phyloP scores from a whole-genome alignment of 768 basidiomycete genomes.

The Filobasidium wieringae region DNA sequence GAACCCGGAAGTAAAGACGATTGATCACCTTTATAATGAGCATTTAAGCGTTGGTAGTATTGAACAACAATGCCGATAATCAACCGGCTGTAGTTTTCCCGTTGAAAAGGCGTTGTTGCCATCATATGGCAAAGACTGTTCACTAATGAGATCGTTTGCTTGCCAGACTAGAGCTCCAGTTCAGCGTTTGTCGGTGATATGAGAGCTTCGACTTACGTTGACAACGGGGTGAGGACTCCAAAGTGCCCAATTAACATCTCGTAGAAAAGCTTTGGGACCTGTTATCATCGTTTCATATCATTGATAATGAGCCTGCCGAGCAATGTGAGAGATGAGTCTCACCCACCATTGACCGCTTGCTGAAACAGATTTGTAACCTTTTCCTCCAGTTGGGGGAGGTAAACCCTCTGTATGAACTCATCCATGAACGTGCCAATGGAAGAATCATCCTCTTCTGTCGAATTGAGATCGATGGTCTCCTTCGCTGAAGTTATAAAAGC shows the following conservation, averaged over 20 bases:
- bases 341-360: conserved; percentile 54
- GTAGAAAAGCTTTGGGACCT: conserved; percentile 79
- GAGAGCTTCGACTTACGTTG: conserved; percentile 58
- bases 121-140: conserved; percentile 89
- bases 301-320: neutral
- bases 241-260: conserved; percentile 56
- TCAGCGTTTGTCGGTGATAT: too few species aligned
- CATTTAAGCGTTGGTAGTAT: conserved; percentile 87
- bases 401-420: conserved; percentile 83
- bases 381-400: conserved; percentile 88
- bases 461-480: conserved; percentile 14
- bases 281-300: neutral
- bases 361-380: conserved; percentile 80
- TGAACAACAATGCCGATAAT: conserved; percentile 89
- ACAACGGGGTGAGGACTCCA: conserved; percentile 63
- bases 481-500: conserved; percentile 65
- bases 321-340: neutral
- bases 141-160: conserved; percentile 73
- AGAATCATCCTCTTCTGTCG: conserved; percentile 37
- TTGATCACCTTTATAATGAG: conserved; percentile 60
- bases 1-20: neutral
- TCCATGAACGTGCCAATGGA: conserved; percentile 62
- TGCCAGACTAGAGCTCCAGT: conserved; percentile 66
- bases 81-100: conserved; percentile 85
- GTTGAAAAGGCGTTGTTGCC: conserved; percentile 79